phyloP scores from a whole-genome alignment of 2,329 filamentous ascomycete species.

The Mycosphaerella sp. region DNA sequence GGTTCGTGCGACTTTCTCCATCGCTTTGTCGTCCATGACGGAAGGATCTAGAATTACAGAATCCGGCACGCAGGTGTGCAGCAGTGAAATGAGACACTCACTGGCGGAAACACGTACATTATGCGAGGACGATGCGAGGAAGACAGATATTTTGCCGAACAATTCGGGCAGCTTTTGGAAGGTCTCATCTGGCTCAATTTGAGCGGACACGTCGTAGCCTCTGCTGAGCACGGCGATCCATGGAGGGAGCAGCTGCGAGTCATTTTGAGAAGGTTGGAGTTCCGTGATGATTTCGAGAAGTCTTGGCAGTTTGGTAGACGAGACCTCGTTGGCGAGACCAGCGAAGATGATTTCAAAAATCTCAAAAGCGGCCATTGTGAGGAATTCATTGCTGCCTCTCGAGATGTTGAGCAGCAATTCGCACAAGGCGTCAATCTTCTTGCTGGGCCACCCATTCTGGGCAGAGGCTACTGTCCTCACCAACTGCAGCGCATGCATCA shows the following conservation, averaged over 20 bases:
- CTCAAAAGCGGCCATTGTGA: conserved; percentile 94
- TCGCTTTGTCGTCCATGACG: conserved; percentile 81
- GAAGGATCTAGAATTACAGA: conserved; percentile 81
- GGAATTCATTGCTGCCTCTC: conserved; percentile 83
- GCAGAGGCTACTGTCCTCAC: conserved; percentile 83
- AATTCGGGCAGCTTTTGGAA: conserved; percentile 84
- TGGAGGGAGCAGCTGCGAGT: conserved; percentile 87
- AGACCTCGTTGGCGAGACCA: conserved; percentile 79
- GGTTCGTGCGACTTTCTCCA: conserved; percentile 71
- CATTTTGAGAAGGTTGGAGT: conserved; percentile 82
- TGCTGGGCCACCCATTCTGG: conserved; percentile 91
- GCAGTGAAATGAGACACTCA: conserved; percentile 88
- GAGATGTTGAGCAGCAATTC: conserved; percentile 85
- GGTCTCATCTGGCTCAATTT: conserved; percentile 81
- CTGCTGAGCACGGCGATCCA: conserved; percentile 95
- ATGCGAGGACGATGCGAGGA: conserved; percentile 78
- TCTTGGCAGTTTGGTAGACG: conserved; percentile 80
- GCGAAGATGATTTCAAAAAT: conserved; percentile 97
- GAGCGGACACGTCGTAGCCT: conserved; percentile 88
- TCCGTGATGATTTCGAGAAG: conserved; percentile 89
- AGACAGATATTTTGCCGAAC: conserved; percentile 71
- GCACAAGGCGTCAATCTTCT: conserved; percentile 87
- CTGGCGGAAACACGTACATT: conserved; percentile 93
- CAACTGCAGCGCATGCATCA: conserved; percentile 88
- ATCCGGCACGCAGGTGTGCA: conserved; percentile 81